Evolutionary conservation across 768 basidiomycete genomes (phyloP), one percentile per base, ranked within the genome.

Genomic region (Russula earlei): DNA sequence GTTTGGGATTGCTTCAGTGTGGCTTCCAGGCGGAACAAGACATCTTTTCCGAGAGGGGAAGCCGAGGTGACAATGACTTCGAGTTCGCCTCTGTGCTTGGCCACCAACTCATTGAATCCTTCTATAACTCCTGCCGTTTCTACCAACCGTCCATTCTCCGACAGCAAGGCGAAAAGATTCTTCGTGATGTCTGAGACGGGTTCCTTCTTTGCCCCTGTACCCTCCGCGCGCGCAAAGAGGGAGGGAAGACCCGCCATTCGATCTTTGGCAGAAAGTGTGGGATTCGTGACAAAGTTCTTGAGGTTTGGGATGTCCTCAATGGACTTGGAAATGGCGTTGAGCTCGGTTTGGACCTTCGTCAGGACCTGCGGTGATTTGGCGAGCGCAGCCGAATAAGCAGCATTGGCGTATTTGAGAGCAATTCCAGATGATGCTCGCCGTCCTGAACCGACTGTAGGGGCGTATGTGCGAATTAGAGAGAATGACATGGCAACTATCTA

Each of bases 41-140:
- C 69, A 63, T 91, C 87, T 74, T 75, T 86, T 54, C 88, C 77
- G 57, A 98, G 78, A 14, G 92, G 82, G 29, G 81, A 65, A 15
- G 91, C 91, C 37, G 90, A 92, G 52, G 94, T 95, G 73, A 98
- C 89, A 54, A 83, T 79, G 60, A 98, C 89, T 67, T 85, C 89
- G 60, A 97, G 75, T 74, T 98, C 95, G 64, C 96, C 96, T 70
- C 81, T 85, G 79, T 97, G 81, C 65, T 87, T 82, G 43, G 89
- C 73, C 57, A 95, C 85, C 62, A 98, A 82, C 69, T 85, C 84
- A 64, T 89, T 85, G 75, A 97, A 97, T 58, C 89, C 91, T 67
- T 87, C 82, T 65, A 97, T 88, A 61, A 95, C 91, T 58, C 84
- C 85, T 64, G 81, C 74, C 17, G 88, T 83, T 77, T 95, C 88